These are phyloP conservation scores for Candida sp. DNA, from an alignment of 1,139 yeast species.

Conservation along the genomic window DNA sequence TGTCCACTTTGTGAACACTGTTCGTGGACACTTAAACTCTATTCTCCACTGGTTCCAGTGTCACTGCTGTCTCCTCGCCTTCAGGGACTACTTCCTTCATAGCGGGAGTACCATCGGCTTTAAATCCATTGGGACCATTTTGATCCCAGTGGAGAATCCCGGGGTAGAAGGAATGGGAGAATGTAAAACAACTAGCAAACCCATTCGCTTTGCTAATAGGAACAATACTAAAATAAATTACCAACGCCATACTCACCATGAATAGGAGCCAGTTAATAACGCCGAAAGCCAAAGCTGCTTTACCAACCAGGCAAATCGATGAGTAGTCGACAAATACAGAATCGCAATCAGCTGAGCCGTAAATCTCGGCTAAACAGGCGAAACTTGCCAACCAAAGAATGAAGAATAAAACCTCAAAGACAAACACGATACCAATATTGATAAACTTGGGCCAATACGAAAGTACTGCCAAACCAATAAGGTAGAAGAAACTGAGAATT, in stretches of 20 bases:
- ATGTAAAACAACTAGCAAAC: background rate
- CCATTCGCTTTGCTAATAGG: conserved; percentile 14
- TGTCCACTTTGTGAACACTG: too few species aligned
- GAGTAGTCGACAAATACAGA: background rate
- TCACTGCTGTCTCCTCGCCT: background rate
- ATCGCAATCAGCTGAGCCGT: conserved; percentile 19
- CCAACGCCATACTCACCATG: conserved; percentile 17
- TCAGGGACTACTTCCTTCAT: background rate
- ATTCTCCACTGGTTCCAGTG: background rate
- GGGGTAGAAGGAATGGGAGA: background rate
- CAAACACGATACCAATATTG: conserved; percentile 13
- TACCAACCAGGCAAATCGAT: conserved; percentile 17
- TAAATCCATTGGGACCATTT: background rate
- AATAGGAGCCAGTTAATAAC: conserved; percentile 27
- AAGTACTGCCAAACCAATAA: conserved; percentile 3
- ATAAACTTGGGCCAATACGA: conserved; percentile 7
- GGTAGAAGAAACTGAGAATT: conserved; percentile 4
- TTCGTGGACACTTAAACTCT: background rate
- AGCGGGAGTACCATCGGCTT: background rate
- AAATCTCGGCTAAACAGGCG: conserved; percentile 21
- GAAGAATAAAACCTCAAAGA: conserved; percentile 21
- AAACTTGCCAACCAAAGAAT: conserved; percentile 22
- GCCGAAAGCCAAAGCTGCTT: conserved; percentile 28
- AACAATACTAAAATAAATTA: conserved; percentile 17
- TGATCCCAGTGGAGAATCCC: conserved; percentile 4